phyloP scores from a whole-genome alignment of 129 eudicot species.

The Artemisia argyi region DNA sequence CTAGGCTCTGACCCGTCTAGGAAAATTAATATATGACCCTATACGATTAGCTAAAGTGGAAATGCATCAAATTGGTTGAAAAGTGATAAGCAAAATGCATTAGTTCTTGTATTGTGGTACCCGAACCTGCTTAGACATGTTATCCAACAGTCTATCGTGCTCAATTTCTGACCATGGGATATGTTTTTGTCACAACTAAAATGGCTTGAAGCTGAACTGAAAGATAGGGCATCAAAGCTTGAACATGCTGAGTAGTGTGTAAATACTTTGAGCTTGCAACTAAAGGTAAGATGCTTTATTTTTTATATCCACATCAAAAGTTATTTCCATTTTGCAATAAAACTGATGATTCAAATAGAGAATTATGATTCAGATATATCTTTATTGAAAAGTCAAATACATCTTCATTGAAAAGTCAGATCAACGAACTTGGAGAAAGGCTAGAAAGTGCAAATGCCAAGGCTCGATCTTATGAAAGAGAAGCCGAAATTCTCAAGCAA shows the following conservation, averaged over 20 bases:
- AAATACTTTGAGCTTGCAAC: constrained; percentile 74
- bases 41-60: too few relatives aligned
- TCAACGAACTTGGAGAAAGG: constrained; percentile 17
- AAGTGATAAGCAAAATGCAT: too few relatives aligned
- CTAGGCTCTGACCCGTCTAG: too few relatives aligned
- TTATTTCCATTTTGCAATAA: background rate
- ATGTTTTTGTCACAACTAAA: constrained; percentile 8
- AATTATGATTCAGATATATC: background rate
- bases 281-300: constrained; percentile 56
- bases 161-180: background rate
- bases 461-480: constrained; percentile 16
- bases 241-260: constrained; percentile 81
- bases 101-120: too few relatives aligned
- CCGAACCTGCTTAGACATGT: too few relatives aligned
- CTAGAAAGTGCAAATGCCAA: constrained; percentile 8
- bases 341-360: background rate
- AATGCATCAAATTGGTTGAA: too few relatives aligned
- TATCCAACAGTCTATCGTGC: too few relatives aligned
- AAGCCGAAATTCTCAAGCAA: constrained; percentile 5
- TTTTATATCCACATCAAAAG: background rate
- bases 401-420: constrained; percentile 5
- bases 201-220: constrained; percentile 72
- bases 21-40: too few relatives aligned
- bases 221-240: constrained; percentile 68
- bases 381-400: too few relatives aligned